Percentiles rank a stretch among this genome's conserved stretches.
Evolutionary conservation across 2,329 filamentous ascomycete species (phyloP).

Genomic region (Aspergillus uvarum): DNA sequence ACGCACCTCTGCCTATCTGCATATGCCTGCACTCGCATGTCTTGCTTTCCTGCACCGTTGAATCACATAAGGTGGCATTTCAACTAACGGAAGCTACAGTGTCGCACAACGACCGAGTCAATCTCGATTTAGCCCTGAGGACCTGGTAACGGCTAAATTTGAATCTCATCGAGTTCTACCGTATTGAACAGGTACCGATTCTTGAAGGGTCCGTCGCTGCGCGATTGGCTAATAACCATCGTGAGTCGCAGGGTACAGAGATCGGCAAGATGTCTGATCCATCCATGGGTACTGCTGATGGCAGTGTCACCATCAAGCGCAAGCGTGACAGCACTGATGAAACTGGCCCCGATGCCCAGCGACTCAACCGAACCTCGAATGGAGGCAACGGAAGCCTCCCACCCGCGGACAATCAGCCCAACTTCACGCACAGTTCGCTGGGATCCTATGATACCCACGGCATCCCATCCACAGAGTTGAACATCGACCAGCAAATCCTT

Average conservation of each 20-base stretch:
- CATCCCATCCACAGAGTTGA: slow-evolving; percentile 39
- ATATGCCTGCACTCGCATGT: not conserved
- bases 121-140: not conserved
- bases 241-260: not conserved
- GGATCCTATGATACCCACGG: slow-evolving; percentile 41
- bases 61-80: not conserved
- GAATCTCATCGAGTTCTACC: not conserved
- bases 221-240: not conserved
- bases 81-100: not conserved
- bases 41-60: not conserved
- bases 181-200: not conserved
- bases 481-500: slow-evolving; percentile 48
- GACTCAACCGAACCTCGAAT: slow-evolving; percentile 42
- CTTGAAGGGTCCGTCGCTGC: not conserved
- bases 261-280: slow-evolving; percentile 39
- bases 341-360: slow-evolving; percentile 41
- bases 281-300: slow-evolving; percentile 37
- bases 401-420: slow-evolving; percentile 32
- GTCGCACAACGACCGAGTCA: not conserved
- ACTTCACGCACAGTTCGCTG: slow-evolving; percentile 36
- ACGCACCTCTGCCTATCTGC: not conserved
- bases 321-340: slow-evolving; percentile 44
- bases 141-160: not conserved
- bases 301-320: slow-evolving; percentile 37
- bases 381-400: slow-evolving; percentile 41